A percentile compares a stretch with the other conserved stretches of the same genome.
These are phyloP conservation scores for Solanum hybrid DNA, from an alignment of 305 asterid genomes.

Conservation along the genomic window DNA sequence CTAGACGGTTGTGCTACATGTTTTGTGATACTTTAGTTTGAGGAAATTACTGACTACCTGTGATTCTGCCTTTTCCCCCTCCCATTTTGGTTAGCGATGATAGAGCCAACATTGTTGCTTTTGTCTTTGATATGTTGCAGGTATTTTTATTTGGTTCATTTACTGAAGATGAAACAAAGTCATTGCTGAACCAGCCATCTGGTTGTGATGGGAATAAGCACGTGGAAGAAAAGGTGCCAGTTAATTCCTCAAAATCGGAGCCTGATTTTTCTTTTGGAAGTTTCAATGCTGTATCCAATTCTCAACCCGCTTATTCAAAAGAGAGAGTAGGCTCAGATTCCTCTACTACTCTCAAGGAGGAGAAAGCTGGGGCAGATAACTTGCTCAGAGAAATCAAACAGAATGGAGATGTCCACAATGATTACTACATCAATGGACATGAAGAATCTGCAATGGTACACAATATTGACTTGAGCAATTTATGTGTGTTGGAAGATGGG, in stretches of 20 bases:
- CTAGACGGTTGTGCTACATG: background rate
- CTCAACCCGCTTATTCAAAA: constrained; percentile 19
- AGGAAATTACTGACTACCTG: constrained; percentile 11
- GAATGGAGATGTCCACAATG: constrained; percentile 36
- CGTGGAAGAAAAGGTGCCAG: constrained; percentile 21
- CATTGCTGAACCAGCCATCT: constrained; percentile 34
- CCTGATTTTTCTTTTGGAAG: constrained; percentile 46
- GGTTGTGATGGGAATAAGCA: constrained; percentile 8
- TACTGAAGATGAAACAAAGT: constrained; percentile 68
- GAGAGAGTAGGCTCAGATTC: constrained; percentile 14
- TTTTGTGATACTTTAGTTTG: background rate
- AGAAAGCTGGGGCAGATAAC: constrained; percentile 16
- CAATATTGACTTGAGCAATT: constrained; percentile 15
- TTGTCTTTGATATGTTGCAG: constrained; percentile 21
- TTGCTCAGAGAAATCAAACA: constrained; percentile 19
- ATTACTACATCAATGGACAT: constrained; percentile 18
- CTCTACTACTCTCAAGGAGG: constrained; percentile 14
- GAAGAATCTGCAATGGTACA: constrained; percentile 17
- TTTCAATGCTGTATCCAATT: constrained; percentile 20
- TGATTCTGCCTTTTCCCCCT: background rate
- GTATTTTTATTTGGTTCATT: constrained; percentile 82
- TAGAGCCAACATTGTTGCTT: background rate
- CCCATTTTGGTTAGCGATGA: background rate
- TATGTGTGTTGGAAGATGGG: constrained; percentile 27
- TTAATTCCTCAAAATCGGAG: constrained; percentile 15